A percentile compares a stretch with the other conserved stretches of the same genome.
Evolutionary conservation across 2,329 filamentous ascomycete species (phyloP).

Genomic region (Sarocladium kiliense): DNA sequence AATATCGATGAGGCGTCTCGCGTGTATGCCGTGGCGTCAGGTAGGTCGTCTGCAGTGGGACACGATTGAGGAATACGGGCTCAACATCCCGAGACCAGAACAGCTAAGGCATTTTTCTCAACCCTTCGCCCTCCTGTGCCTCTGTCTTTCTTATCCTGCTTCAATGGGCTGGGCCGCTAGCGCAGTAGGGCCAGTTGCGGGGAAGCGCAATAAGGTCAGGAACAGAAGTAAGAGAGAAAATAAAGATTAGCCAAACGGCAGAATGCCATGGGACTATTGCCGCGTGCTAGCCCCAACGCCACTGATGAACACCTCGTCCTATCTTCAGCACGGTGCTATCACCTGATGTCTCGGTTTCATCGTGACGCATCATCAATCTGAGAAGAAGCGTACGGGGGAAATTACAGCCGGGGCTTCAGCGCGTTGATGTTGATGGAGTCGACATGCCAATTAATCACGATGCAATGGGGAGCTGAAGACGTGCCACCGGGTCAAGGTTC

Average conservation of each 20-base stretch:
- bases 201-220: background rate
- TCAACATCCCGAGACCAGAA: constrained; percentile 1
- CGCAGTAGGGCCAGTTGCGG: background rate
- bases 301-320: background rate
- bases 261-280: background rate
- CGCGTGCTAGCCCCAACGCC: background rate
- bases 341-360: background rate
- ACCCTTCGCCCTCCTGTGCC: background rate
- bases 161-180: background rate
- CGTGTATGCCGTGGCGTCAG: constrained; percentile 4
- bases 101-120: background rate
- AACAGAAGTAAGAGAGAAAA: background rate
- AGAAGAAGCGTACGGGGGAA: background rate
- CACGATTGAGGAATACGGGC: background rate
- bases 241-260: constrained; percentile 1
- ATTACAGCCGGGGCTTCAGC: too few species aligned
- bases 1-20: background rate
- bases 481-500: background rate
- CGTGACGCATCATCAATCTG: background rate
- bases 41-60: background rate
- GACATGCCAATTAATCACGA: background rate
- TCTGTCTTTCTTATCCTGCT: background rate
- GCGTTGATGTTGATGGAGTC: background rate
- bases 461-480: background rate
- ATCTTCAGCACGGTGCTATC: background rate